Percentiles rank a stretch among this genome's conserved stretches.
Evolutionary conservation across 1,284 basidiomycete genomes (phyloP).

Genomic region (Ceratobasidium sp.): DNA sequence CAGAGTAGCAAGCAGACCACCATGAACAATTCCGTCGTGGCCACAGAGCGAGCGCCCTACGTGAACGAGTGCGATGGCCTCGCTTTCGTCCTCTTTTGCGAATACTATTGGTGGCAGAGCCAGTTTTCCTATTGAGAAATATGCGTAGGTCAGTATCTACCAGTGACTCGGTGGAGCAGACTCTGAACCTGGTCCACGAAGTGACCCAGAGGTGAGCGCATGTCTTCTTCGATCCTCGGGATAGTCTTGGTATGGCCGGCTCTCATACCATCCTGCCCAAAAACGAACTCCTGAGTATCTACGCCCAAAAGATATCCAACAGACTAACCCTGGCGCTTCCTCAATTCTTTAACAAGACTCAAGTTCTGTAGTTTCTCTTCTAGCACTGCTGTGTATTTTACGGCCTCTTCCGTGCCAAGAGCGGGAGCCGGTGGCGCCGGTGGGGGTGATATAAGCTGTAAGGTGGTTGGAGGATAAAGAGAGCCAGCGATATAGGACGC

Average conservation of each 20-base stretch:
- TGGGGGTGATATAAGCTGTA: slow-evolving; percentile 72
- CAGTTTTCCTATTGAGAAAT: slow-evolving; percentile 66
- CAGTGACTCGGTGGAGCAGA: background rate
- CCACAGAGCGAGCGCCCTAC: slow-evolving; percentile 87
- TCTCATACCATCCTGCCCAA: slow-evolving; percentile 42
- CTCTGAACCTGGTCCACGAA: slow-evolving; percentile 69
- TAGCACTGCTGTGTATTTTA: slow-evolving; percentile 64
- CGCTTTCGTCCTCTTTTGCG: slow-evolving; percentile 75
- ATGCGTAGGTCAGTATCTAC: too few relatives aligned
- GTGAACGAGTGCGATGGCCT: slow-evolving; percentile 76
- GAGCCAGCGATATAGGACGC: slow-evolving; percentile 62
- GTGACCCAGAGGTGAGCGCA: slow-evolving; percentile 82
- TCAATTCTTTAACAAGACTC: slow-evolving; percentile 63
- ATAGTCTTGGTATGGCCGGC: slow-evolving; percentile 51
- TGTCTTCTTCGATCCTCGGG: slow-evolving; percentile 77
- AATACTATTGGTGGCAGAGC: slow-evolving; percentile 79
- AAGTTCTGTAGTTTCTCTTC: slow-evolving; percentile 75
- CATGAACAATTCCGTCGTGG: slow-evolving; percentile 93
- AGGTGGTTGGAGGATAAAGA: slow-evolving; percentile 67
- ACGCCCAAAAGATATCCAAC: background rate
- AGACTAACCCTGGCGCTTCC: slow-evolving; percentile 48
- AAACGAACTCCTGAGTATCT: slow-evolving; percentile 75
- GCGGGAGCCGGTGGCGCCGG: slow-evolving; percentile 71
- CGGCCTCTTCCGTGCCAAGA: slow-evolving; percentile 66
- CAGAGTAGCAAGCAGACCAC: slow-evolving; percentile 88